Percentiles rank a stretch among this genome's conserved stretches.
Evolutionary conservation across 768 basidiomycete species (phyloP).

Genomic region (Piloderma croceum): DNA sequence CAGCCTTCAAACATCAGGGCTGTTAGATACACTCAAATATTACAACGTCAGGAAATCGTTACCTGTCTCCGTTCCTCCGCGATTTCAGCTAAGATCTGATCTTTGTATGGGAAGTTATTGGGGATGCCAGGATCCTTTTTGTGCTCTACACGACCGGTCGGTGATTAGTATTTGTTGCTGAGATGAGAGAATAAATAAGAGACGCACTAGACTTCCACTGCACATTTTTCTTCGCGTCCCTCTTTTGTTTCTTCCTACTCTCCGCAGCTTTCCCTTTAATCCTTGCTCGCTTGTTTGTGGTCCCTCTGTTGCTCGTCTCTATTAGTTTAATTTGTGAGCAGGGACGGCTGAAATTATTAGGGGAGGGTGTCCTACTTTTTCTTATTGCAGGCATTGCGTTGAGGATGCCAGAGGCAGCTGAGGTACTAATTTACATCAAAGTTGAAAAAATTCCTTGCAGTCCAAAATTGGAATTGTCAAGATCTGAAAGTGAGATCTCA

Average conservation of each 20-base stretch:
- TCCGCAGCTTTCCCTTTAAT: constrained; percentile 74
- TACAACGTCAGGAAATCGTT: constrained; percentile 17
- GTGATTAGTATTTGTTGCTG: neutral
- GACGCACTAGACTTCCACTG: constrained; percentile 86
- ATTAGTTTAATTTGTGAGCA: constrained; percentile 16
- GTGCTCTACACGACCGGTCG: constrained; percentile 44
- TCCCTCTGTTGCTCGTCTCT: constrained; percentile 83
- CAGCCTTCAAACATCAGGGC: constrained; percentile 39
- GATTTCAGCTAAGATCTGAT: constrained; percentile 87
- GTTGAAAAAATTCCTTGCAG: too few species aligned
- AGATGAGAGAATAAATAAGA: neutral
- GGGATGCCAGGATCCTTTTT: constrained; percentile 92
- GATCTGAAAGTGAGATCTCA: too few species aligned
- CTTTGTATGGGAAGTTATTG: constrained; percentile 90
- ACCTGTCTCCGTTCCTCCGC: constrained; percentile 76
- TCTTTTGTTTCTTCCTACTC: constrained; percentile 68
- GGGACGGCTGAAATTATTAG: constrained; percentile 1
- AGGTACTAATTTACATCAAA: too few species aligned
- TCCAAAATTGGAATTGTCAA: too few species aligned
- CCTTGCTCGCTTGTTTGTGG: constrained; percentile 67
- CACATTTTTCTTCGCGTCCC: constrained; percentile 68
- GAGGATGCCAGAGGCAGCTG: too few species aligned
- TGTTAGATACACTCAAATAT: neutral
- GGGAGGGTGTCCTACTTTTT: constrained; percentile 41
- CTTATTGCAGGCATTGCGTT: constrained; percentile 60